Evolutionary conservation across 192 early-diverging fungal genomes (phyloP).

Genomic region (Chytriomyces sp.): DNA sequence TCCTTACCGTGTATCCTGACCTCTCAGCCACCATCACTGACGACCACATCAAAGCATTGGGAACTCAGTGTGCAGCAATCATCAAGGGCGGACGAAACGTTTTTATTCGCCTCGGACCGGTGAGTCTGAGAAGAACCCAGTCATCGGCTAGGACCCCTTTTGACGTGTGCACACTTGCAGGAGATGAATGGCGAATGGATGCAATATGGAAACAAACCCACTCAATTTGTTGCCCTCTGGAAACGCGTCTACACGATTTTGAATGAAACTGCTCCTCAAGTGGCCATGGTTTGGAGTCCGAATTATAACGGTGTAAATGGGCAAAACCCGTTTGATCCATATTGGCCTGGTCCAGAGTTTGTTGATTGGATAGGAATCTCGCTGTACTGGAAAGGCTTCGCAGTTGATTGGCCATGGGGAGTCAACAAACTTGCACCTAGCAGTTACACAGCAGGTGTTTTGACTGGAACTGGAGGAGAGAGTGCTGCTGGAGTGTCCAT

Average conservation of each 20-base stretch:
- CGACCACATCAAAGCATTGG: conserved; percentile 6
- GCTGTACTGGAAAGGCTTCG: conserved; percentile 19
- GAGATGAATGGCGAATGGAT: conserved; percentile 15
- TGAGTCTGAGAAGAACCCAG: conserved; percentile 16
- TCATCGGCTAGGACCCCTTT: too few relatives aligned
- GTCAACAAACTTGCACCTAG: background rate
- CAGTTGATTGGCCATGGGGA: conserved; percentile 6
- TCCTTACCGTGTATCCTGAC: conserved; percentile 30
- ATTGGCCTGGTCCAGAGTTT: conserved; percentile 35
- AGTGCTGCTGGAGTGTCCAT: conserved; percentile 5
- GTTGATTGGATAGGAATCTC: conserved; percentile 37
- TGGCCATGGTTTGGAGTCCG: conserved; percentile 17
- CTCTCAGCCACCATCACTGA: background rate
- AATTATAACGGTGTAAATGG: background rate
- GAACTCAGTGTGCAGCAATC: conserved; percentile 13
- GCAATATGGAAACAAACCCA: conserved; percentile 17
- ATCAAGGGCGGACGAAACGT: conserved; percentile 9
- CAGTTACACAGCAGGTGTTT: conserved; percentile 1
- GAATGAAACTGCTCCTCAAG: background rate
- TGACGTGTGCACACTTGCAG: background rate
- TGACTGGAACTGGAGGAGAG: conserved; percentile 5
- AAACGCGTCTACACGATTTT: conserved; percentile 2
- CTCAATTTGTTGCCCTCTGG: conserved; percentile 5
- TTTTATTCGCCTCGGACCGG: conserved; percentile 18
- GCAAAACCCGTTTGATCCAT: conserved; percentile 26